Evolutionary conservation across 306 rosid species (phyloP).

Genomic region (Carpinus fangiana): DNA sequence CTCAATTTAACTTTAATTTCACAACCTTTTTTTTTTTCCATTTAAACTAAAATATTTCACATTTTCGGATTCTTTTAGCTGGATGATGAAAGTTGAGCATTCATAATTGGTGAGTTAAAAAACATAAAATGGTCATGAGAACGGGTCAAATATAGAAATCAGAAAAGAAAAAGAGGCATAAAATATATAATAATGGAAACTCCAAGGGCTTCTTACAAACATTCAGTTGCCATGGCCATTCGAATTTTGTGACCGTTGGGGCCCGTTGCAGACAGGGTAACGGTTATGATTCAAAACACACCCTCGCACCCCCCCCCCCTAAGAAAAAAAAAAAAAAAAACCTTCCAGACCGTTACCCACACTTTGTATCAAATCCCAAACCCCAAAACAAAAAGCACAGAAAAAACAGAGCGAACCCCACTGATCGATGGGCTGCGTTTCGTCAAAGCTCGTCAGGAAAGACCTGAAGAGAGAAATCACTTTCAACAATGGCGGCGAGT

Average conservation of each 20-base stretch:
- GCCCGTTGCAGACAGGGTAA: constrained; percentile 56
- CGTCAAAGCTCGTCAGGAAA: constrained; percentile 68
- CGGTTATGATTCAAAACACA: constrained; percentile 46
- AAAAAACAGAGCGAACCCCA: constrained; percentile 23
- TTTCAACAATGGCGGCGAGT: constrained; percentile 56
- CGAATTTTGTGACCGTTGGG: constrained; percentile 89
- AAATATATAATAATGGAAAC: neutral
- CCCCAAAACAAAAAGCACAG: constrained; percentile 35
- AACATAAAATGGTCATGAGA: neutral
- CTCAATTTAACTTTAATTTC: too few species aligned
- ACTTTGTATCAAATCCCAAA: constrained; percentile 24
- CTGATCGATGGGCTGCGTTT: constrained; percentile 85
- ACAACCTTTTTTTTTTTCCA: too few species aligned
- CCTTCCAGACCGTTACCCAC: constrained; percentile 40
- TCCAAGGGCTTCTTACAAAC: constrained; percentile 21
- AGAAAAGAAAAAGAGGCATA: neutral
- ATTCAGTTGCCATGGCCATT: constrained; percentile 28
- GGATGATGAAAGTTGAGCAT: too few species aligned
- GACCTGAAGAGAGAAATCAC: constrained; percentile 49
- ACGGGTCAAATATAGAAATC: neutral
- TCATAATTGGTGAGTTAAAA: too few species aligned
- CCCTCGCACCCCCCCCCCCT: too few species aligned
- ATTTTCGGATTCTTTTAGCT: too few species aligned
- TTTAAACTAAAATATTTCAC: too few species aligned
- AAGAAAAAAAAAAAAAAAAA: neutral